Evolutionary conservation across 176 grass and related monocot species (phyloP), one percentile per base, ranked within the genome.

Genomic region (Rhynchospora tenuis): DNA sequence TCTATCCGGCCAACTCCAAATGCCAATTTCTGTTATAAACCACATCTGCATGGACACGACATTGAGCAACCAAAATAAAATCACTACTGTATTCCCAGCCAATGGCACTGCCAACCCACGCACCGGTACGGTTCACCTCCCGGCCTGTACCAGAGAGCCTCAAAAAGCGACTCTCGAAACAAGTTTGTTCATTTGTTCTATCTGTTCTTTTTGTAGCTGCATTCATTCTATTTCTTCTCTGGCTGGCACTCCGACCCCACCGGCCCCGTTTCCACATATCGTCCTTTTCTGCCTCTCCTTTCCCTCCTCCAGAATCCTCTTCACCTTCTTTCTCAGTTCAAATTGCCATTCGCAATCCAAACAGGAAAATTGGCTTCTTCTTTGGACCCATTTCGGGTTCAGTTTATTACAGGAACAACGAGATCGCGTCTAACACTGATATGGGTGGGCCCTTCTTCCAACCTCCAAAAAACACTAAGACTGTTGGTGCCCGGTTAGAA

Each of bases 211-310:
- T 95, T 70, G 0, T 87, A 61, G 91, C 75, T 83, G 91, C 83
- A 81, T 85, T 98, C 68, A 0, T 90, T 87, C 24, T 91, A 73
- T 95, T 98, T 86, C 73, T 95, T 26, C 51, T 81, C 63, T 95
- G 89, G 86, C 91, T 98, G 47, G 93, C 86, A 24, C 62, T 98
- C 62, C 92, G 86, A 28, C 95, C 95, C 23, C 95, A 98, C 84
- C 86, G 92, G 69, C 95, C 91, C 62, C 92, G 92, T 73, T 93
- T 98, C 88, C 89, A 93, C 82, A 67, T 98, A 20, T 55, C 27
- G 14, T 83, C 87, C 28, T 90, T 98, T 88, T 29, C 95, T 9
- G 73, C 79, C 22, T 51, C 92, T 19, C 79, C 84, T 76, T n/a
- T 90, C 87, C 73, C 86, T 5, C 72, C 55, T 5, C 74, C 38